Evolutionary conservation across 1,284 basidiomycete species (phyloP), one percentile per base, ranked within the genome.

Genomic region (Rhodotorula mucilaginosa): DNA sequence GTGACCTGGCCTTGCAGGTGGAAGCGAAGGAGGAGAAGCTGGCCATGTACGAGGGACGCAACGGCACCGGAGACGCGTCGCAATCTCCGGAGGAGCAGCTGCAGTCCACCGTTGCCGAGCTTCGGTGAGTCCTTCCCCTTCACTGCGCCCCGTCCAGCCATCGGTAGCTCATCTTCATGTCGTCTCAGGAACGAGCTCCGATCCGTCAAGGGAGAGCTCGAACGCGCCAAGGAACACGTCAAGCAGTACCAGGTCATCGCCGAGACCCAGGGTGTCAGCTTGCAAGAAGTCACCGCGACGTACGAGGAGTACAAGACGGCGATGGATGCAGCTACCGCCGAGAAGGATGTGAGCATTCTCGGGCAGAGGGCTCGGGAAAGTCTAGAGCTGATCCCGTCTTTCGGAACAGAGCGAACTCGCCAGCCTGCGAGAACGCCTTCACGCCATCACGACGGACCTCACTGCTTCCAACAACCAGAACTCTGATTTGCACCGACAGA

Each of bases 221-320:
- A 87, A 8, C 83, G 88, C 51, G 88, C 91, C 5, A 85, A 86
- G 64, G 86, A 83, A 62, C 89, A 93, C 78, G 88, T 89, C 31
- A 86, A 90, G 73, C 91, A 93, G 80, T 93, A 90, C 85, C 87
- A 91, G 79, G 88, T 90, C 70, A 92, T 93, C 77, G 90, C 89
- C 70, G 86, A 89, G 78, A 89, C 90, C 0, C 92, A 87, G 77
- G 92, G 94, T 79, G 85, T 85, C 72, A 90, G 91, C 23, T 83
- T 94, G 10, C 84, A 86, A 34, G 86, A 86, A 56, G 82, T 94
- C 58, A 89, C 88, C 67, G 81, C 83, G 0, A 90, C 90, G 0
- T 88, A 89, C 76, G 91, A 94, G 67, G 88, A 92, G 79, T 93
- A 89, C 83, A 90, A 88, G 80, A 77, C 85, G 5, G 85, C 86